Evolutionary conservation across 345 rosid genomes (phyloP).

Genomic region (Alliaria petiolata): DNA sequence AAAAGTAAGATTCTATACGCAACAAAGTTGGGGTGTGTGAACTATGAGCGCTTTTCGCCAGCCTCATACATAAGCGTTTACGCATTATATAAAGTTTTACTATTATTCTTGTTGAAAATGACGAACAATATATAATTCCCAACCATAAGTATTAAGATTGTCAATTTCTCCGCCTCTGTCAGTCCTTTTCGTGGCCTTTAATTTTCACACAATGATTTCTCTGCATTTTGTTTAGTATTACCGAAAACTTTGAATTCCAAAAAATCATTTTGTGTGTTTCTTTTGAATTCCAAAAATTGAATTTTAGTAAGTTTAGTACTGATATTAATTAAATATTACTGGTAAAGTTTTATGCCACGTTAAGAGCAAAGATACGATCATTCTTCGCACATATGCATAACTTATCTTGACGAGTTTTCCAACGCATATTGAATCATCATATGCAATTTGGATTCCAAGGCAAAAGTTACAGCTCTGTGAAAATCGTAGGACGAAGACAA

Average conservation of each 20-base stretch:
- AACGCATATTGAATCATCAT: background rate
- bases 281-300: background rate
- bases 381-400: background rate
- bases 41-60: conserved; percentile 12
- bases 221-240: conserved; percentile 3
- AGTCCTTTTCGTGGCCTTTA: background rate
- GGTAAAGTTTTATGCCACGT: too few relatives aligned
- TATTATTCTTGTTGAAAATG: conserved; percentile 10
- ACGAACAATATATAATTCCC: conserved; percentile 1
- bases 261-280: too few relatives aligned
- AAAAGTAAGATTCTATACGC: conserved; percentile 24
- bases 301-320: background rate
- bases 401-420: background rate
- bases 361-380: background rate
- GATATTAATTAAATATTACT: too few relatives aligned
- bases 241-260: conserved; percentile 1
- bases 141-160: conserved; percentile 8
- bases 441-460: background rate
- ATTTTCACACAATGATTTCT: background rate
- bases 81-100: background rate
- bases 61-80: conserved; percentile 12
- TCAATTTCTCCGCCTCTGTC: background rate
- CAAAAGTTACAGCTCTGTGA: background rate
- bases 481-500: background rate
- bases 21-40: conserved; percentile 6